Conservation (phyloP, 169 alveolate genomes). For the Theileria orientalis region DNA sequence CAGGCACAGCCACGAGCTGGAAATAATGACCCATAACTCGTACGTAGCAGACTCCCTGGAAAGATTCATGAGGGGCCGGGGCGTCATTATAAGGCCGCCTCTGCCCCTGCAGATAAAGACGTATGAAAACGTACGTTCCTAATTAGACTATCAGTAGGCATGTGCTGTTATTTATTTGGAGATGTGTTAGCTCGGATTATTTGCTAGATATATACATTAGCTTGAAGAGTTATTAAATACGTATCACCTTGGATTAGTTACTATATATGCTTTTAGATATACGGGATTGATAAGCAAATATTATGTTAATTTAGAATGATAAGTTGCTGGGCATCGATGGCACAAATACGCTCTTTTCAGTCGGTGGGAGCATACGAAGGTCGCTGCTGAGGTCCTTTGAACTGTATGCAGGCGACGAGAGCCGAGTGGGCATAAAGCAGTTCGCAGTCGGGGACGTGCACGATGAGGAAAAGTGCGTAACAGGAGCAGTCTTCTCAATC, state of each 20-base stretch:
- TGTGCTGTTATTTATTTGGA: background rate
- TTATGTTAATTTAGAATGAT: slow-evolving; percentile 11
- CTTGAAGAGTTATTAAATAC: background rate
- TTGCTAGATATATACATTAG: background rate
- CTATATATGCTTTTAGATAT: too few relatives aligned
- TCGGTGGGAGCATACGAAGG: slow-evolving; percentile 8
- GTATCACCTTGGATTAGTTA: too few relatives aligned
- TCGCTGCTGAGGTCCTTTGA: slow-evolving; percentile 8
- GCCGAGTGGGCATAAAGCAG: slow-evolving; percentile 20
- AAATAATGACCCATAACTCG: slow-evolving; percentile 13
- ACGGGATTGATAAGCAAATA: too few relatives aligned
- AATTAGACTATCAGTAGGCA: background rate
- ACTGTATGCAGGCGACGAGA: background rate
- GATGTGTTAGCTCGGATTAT: background rate
- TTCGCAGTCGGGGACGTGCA: slow-evolving; percentile 48
- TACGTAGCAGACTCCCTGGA: slow-evolving; percentile 33
- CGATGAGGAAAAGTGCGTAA: slow-evolving; percentile 5
- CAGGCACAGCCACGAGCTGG: slow-evolving; percentile 15
- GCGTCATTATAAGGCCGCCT: slow-evolving; percentile 35
- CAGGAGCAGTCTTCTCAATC: slow-evolving; percentile 31
- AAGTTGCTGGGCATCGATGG: slow-evolving; percentile 24
- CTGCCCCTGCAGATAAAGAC: slow-evolving; percentile 20
- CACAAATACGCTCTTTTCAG: slow-evolving; percentile 32
- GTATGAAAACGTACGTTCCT: slow-evolving; percentile 2
- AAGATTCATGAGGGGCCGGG: slow-evolving; percentile 42